These are phyloP conservation scores for Boletus speciosus DNA, from an alignment of 768 basidiomycete genomes.

Conservation along the genomic window DNA sequence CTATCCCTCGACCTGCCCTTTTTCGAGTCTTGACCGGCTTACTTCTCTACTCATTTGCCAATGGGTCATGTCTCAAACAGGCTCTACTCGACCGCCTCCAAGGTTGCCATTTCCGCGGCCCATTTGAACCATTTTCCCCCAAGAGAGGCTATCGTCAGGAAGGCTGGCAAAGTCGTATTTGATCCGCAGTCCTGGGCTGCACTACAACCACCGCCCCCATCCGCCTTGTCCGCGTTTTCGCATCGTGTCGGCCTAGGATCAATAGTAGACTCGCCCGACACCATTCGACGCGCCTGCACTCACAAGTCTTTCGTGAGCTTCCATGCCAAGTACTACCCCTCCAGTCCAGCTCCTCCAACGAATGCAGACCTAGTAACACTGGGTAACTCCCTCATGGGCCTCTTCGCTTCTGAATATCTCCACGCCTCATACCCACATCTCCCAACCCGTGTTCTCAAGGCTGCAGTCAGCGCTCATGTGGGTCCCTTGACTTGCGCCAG, in stretches of 20 bases:
- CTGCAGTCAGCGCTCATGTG: conserved; percentile 88
- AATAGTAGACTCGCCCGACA: conserved; percentile 49
- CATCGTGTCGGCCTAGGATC: conserved; percentile 71
- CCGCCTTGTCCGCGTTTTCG: conserved; percentile 71
- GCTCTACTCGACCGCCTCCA: conserved; percentile 42
- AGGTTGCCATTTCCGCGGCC: conserved; percentile 53
- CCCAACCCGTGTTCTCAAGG: conserved; percentile 87
- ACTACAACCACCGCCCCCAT: conserved; percentile 65
- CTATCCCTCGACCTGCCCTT: conserved; percentile 31
- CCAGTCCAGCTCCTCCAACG: conserved; percentile 50
- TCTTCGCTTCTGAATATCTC: conserved; percentile 84
- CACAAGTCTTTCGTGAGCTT: conserved; percentile 65
- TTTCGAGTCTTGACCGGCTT: conserved; percentile 11
- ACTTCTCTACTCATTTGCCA: conserved; percentile 11
- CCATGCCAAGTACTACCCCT: conserved; percentile 54
- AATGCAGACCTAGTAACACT: conserved; percentile 75
- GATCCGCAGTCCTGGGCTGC: conserved; percentile 66
- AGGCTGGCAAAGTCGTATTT: conserved; percentile 44
- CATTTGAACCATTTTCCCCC: conserved; percentile 60
- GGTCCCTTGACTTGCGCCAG: conserved; percentile 80
- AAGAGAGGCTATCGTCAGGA: conserved; percentile 43
- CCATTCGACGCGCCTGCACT: conserved; percentile 73
- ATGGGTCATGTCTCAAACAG: conserved; percentile 65
- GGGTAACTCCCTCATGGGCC: conserved; percentile 86
- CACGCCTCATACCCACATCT: conserved; percentile 82